Percentiles rank a stretch among this genome's conserved stretches.
Conservation (phyloP, 2,329 filamentous ascomycete species). For the Fusarium luffae region DNA sequence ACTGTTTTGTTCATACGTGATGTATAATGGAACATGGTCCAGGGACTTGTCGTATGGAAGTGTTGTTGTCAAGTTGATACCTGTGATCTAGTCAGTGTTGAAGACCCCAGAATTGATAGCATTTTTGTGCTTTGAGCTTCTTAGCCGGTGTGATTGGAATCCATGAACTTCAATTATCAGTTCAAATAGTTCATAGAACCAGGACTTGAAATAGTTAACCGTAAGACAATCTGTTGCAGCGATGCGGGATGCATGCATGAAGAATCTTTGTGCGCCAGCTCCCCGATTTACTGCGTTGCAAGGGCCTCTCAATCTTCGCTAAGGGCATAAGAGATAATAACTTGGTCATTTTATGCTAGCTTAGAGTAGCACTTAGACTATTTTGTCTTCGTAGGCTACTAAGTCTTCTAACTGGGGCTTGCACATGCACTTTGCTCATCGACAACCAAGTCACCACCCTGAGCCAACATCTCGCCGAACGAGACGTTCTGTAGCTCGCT, state of each 20-base stretch:
- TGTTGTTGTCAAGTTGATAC: neutral
- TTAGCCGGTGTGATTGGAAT: neutral
- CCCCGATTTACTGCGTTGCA: too few relatives aligned
- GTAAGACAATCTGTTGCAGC: neutral
- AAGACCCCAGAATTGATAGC: neutral
- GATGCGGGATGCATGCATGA: too few relatives aligned
- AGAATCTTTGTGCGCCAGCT: too few relatives aligned
- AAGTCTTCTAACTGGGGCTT: too few relatives aligned
- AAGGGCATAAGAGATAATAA: too few relatives aligned
- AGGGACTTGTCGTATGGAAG: neutral
- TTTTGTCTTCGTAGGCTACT: too few relatives aligned
- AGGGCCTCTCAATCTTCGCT: too few relatives aligned
- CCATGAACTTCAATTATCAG: neutral
- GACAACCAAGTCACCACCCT: neutral
- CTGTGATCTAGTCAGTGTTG: neutral
- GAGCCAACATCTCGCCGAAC: neutral
- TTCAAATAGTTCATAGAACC: neutral
- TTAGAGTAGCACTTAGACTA: too few relatives aligned
- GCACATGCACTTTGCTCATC: neutral
- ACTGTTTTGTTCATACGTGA: neutral
- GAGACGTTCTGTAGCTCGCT: too few relatives aligned
- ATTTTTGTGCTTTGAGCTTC: neutral
- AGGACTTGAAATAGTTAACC: neutral
- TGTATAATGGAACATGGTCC: neutral
- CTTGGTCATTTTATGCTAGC: too few relatives aligned